phyloP scores from a whole-genome alignment of 495 filamentous ascomycete genomes.

The Neurospora sp. region DNA sequence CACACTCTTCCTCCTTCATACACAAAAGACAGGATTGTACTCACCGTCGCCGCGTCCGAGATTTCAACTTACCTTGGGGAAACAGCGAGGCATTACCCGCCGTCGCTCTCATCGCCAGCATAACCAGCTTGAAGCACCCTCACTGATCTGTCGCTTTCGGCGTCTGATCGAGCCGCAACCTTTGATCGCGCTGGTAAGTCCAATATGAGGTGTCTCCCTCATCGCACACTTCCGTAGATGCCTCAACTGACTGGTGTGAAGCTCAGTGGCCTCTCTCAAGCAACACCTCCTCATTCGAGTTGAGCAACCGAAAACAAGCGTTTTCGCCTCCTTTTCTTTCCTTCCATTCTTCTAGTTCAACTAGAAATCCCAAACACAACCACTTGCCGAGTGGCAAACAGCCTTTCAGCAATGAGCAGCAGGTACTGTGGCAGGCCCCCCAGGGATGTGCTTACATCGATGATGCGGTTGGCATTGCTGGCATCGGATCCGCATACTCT shows the following conservation, averaged over 20 bases:
- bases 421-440: neutral
- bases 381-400: neutral
- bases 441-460: neutral
- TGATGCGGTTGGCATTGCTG: neutral
- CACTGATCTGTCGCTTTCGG: neutral
- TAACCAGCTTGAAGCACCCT: neutral
- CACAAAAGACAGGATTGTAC: neutral
- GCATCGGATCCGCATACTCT: neutral
- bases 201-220: neutral
- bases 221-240: neutral
- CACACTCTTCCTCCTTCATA: neutral
- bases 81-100: neutral
- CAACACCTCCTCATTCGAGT: neutral
- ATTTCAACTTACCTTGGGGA: neutral
- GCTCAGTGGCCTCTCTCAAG: neutral
- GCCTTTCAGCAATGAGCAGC: neutral
- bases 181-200: neutral
- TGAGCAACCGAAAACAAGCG: neutral
- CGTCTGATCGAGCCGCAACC: neutral
- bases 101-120: neutral
- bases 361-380: neutral
- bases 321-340: neutral
- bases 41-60: neutral
- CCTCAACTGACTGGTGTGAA: neutral
- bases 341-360: neutral